A percentile compares a stretch with the other conserved stretches of the same genome.
Conservation (phyloP, 768 basidiomycete genomes). For the Boletus huronensis region DNA sequence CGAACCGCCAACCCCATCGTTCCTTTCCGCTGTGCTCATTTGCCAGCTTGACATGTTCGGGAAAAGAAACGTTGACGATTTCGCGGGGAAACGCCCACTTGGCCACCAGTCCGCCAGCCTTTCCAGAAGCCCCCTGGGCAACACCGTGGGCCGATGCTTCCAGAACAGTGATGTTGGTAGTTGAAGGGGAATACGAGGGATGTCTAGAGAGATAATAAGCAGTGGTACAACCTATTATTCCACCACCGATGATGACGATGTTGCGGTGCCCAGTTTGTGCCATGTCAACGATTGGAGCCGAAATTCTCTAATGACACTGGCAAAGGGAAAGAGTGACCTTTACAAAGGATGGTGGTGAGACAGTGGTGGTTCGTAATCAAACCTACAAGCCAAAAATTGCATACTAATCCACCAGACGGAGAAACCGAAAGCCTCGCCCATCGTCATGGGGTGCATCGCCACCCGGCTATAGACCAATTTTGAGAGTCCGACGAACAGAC, state of each 20-base stretch:
- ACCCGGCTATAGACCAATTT: no score
- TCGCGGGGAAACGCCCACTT: slow-evolving; percentile 79
- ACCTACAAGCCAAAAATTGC: background rate
- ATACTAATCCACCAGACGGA: no score
- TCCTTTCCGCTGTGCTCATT: slow-evolving; percentile 61
- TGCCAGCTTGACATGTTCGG: slow-evolving; percentile 72
- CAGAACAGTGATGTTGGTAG: slow-evolving; percentile 55
- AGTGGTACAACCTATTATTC: slow-evolving; percentile 81
- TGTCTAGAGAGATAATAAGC: slow-evolving; percentile 76
- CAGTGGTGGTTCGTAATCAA: background rate
- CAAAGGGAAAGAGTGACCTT: background rate
- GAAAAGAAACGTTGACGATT: slow-evolving; percentile 59
- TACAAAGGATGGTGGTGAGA: background rate
- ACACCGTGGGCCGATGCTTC: slow-evolving; percentile 65
- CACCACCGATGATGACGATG: slow-evolving; percentile 80
- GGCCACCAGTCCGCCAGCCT: slow-evolving; percentile 82
- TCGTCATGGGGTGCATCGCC: no score
- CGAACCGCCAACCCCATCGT: slow-evolving; percentile 82
- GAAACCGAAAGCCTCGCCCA: no score
- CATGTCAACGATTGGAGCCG: slow-evolving; percentile 10
- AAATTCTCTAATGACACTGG: background rate
- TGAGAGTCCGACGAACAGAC: no score
- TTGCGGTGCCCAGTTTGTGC: slow-evolving; percentile 23
- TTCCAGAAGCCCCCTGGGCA: slow-evolving; percentile 81
- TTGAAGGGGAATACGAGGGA: slow-evolving; percentile 40